phyloP scores from a whole-genome alignment of 257 asterid genomes.

The Linaria vulgaris region DNA sequence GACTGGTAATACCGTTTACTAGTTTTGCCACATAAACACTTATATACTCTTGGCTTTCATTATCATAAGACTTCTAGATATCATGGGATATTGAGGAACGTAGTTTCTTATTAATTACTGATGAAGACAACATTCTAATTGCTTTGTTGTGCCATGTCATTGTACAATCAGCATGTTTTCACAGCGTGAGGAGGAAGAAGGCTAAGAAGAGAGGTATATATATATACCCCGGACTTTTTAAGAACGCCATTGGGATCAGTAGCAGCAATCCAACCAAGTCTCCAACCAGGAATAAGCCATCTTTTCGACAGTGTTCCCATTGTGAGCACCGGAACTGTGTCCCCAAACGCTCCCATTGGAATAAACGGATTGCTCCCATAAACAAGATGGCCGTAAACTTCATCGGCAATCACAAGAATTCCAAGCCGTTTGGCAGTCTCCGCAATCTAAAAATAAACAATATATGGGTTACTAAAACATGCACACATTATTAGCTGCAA shows the following conservation, averaged over 20 bases:
- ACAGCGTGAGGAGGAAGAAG: not conserved
- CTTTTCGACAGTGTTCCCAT: constrained; percentile 69
- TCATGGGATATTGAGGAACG: no score
- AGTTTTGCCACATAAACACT: no score
- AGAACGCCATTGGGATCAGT: constrained; percentile 62
- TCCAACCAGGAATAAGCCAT: constrained; percentile 83
- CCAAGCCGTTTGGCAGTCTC: constrained; percentile 62
- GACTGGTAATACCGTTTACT: not conserved
- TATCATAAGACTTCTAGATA: no score
- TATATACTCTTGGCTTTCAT: no score
- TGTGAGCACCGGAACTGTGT: constrained; percentile 49
- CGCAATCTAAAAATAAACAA: constrained; percentile 44
- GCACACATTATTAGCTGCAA: not conserved
- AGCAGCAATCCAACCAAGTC: constrained; percentile 64
- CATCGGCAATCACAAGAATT: constrained; percentile 61
- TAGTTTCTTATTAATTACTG: no score
- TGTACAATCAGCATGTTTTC: not conserved
- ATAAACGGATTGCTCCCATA: constrained; percentile 48
- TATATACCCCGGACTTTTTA: constrained; percentile 47
- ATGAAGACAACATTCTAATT: no score
- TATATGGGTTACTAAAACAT: not conserved
- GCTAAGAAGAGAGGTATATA: not conserved
- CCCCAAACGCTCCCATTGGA: constrained; percentile 56
- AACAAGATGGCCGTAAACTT: constrained; percentile 60
- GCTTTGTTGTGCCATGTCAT: no score